A percentile compares a stretch with the other conserved stretches of the same genome.
Evolutionary conservation across 1,284 basidiomycete genomes (phyloP).

Genomic region (Moesziomyces antarcticus): DNA sequence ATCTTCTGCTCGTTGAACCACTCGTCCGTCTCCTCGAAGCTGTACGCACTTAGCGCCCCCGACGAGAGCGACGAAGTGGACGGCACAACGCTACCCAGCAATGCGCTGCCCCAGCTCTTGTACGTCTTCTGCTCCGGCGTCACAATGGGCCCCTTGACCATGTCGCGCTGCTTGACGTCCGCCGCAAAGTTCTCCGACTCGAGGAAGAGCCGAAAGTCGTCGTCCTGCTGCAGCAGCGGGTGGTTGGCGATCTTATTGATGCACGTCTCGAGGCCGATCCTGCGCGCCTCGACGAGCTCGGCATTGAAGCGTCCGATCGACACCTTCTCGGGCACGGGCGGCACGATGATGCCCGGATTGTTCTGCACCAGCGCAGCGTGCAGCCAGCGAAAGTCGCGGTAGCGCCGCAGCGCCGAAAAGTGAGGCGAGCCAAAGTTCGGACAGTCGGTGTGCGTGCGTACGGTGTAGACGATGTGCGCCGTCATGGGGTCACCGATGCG

Average conservation of each 20-base stretch:
- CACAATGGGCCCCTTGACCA: conserved; percentile 55
- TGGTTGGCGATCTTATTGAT: conserved; percentile 69
- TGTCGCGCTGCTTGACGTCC: conserved; percentile 76
- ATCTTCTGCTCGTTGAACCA: conserved; percentile 92
- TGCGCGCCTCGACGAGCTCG: conserved; percentile 69
- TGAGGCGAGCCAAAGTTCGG: conserved; percentile 45
- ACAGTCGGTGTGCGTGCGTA: conserved; percentile 59
- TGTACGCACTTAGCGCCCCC: conserved; percentile 72
- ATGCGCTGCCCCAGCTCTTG: conserved; percentile 45
- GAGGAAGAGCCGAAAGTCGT: conserved; percentile 69
- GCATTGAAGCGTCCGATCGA: conserved; percentile 73
- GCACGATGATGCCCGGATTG: conserved; percentile 96
- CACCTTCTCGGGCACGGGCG: conserved; percentile 95
- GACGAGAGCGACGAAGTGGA: conserved; percentile 46
- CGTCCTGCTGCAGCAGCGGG: conserved; percentile 68
- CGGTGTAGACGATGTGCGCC: conserved; percentile 70
- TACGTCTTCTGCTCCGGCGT: conserved; percentile 67
- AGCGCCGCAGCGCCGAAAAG: conserved; percentile 84
- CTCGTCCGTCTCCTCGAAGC: conserved; percentile 94
- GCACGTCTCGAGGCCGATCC: conserved; percentile 68
- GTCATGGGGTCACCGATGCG: conserved; percentile 65
- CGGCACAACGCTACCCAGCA: conserved; percentile 45
- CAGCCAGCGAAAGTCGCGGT: conserved; percentile 97
- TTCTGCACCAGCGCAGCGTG: conserved; percentile 88
- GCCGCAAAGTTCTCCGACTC: conserved; percentile 68